Evolutionary conservation across 1,284 basidiomycete genomes (phyloP).

Genomic region (Heterobasidion irregulare): DNA sequence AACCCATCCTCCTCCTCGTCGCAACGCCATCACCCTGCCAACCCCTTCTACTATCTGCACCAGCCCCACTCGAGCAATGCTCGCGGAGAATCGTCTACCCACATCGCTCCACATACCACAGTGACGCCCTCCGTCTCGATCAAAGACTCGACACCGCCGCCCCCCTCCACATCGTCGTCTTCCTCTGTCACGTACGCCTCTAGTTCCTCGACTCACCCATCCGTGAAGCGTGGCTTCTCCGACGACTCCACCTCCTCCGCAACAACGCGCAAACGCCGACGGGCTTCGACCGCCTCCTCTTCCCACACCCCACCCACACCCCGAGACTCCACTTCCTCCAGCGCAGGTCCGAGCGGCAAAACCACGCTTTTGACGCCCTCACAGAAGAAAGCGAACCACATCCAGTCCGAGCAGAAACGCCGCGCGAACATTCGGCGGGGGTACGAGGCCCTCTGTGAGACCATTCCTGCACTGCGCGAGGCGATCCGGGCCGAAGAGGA

Average conservation of each 20-base stretch:
- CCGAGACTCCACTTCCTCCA: neutral
- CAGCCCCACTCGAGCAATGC: neutral
- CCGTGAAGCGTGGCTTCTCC: constrained; percentile 10
- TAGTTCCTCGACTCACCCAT: constrained; percentile 4
- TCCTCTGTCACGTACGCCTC: constrained; percentile 5
- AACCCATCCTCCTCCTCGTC: neutral
- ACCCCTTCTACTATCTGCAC: neutral
- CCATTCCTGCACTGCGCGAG: constrained; percentile 71
- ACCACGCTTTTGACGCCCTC: constrained; percentile 34
- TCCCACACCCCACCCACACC: constrained; percentile 4
- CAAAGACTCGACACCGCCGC: neutral
- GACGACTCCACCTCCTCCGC: constrained; percentile 7
- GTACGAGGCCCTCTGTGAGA: constrained; percentile 78
- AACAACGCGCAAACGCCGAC: constrained; percentile 7
- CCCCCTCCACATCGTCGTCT: constrained; percentile 8
- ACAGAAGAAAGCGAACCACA: constrained; percentile 92
- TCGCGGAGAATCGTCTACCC: neutral
- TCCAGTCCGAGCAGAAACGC: constrained; percentile 84
- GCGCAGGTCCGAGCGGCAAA: constrained; percentile 10
- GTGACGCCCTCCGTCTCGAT: neutral
- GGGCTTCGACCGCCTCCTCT: constrained; percentile 5
- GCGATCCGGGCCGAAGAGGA: constrained; percentile 65
- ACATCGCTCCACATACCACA: neutral
- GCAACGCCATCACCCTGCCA: neutral
- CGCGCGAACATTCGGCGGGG: constrained; percentile 85